phyloP scores from a whole-genome alignment of 2,329 filamentous ascomycete species.

The Bretziella fagacearum region DNA sequence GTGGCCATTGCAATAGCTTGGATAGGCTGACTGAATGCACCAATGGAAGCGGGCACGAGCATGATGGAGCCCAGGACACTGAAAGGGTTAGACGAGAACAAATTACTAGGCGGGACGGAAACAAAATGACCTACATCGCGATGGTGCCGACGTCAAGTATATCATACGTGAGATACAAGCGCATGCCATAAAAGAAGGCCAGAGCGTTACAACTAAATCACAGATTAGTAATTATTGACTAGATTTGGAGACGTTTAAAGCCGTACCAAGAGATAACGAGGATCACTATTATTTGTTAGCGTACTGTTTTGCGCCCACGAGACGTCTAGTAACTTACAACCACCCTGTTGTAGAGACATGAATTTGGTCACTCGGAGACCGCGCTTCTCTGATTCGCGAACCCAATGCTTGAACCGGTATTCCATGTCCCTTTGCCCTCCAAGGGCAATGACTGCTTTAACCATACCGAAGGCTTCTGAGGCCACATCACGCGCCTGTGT shows the following conservation, averaged over 20 bases:
- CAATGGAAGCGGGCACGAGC: slow-evolving; percentile 21
- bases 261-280: slow-evolving; percentile 4
- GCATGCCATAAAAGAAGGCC: slow-evolving; percentile 17
- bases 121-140: slow-evolving; percentile 17
- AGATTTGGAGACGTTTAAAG: too few relatives aligned
- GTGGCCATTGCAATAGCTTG: slow-evolving; percentile 23
- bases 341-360: slow-evolving; percentile 18
- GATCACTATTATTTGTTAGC: too few relatives aligned
- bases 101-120: neutral
- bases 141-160: slow-evolving; percentile 17
- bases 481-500: slow-evolving; percentile 24
- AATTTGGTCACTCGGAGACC: slow-evolving; percentile 19
- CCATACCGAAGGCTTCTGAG: slow-evolving; percentile 25
- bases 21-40: slow-evolving; percentile 22
- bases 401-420: slow-evolving; percentile 22
- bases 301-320: too few relatives aligned
- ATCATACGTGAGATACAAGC: slow-evolving; percentile 16
- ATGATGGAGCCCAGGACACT: slow-evolving; percentile 18
- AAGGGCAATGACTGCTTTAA: slow-evolving; percentile 28
- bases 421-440: slow-evolving; percentile 25
- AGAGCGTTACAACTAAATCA: slow-evolving; percentile 17
- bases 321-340: too few relatives aligned
- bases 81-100: neutral
- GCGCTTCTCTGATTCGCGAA: slow-evolving; percentile 22
- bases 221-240: too few relatives aligned